phyloP scores from a whole-genome alignment of 805 yeast species.

The Teunomyces tritomae region DNA sequence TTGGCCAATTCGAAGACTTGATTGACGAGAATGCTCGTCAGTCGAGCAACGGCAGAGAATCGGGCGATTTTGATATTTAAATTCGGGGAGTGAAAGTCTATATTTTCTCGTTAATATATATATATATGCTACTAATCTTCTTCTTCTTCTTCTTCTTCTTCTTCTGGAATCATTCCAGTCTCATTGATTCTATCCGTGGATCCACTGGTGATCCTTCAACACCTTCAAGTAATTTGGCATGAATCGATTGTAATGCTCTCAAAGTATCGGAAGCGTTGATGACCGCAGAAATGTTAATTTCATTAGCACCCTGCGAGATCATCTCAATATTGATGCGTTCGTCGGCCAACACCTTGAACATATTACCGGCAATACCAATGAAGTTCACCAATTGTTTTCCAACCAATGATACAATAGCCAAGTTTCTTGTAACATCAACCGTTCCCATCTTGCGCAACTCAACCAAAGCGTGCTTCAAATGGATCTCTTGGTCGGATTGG shows the following conservation, averaged over 20 bases:
- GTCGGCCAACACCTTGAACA: slow-evolving; percentile 92
- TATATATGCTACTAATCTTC: background rate
- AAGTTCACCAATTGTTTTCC: slow-evolving; percentile 97
- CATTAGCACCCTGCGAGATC: slow-evolving; percentile 98
- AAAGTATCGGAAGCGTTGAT: slow-evolving; percentile 79
- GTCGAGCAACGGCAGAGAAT: slow-evolving; percentile 23
- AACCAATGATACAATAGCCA: slow-evolving; percentile 91
- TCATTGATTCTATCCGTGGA: slow-evolving; percentile 29
- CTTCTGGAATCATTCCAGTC: slow-evolving; percentile 6
- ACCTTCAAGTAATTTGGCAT: slow-evolving; percentile 65
- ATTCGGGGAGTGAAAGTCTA: background rate
- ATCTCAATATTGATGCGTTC: slow-evolving; percentile 92
- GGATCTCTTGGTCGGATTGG: slow-evolving; percentile 59
- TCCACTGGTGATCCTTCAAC: slow-evolving; percentile 26
- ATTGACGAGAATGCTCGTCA: slow-evolving; percentile 45
- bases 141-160: too few relatives aligned
- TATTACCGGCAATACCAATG: slow-evolving; percentile 95
- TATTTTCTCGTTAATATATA: background rate
- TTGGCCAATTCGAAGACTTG: slow-evolving; percentile 61
- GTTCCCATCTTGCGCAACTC: slow-evolving; percentile 81
- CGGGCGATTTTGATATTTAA: slow-evolving; percentile 29
- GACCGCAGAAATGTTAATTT: slow-evolving; percentile 94
- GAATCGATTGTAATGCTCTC: slow-evolving; percentile 84
- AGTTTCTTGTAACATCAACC: slow-evolving; percentile 81
- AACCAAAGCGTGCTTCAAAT: slow-evolving; percentile 67